Base-by-base conservation (phyloP, 1,284 basidiomycete genomes). In the Rugosomyces carneus region DNA sequence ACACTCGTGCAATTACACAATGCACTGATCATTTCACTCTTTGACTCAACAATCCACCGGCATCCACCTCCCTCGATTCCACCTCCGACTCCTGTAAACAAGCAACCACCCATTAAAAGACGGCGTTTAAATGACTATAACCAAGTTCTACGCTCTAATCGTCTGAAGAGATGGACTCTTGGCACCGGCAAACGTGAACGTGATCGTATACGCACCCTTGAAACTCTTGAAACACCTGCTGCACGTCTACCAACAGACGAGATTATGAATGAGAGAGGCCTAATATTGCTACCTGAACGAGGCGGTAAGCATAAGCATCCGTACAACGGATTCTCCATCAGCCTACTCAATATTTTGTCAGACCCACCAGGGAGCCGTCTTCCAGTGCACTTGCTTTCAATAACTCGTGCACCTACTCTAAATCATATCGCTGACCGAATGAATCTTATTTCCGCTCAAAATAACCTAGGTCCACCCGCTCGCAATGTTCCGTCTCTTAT, bases 1-100 rank as follows among this genome's bases (percentile, higher is more conserved):
- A 75, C 72, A 45, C 73, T 89, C 19, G 84, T 89, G 24, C 83
- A 86, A 60, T 67, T 89, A 2, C 87, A 90, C 58, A 90, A 90
- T 62, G 78, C 86, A 2, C 71, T 90, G 21, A 80, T 90, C 38
- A 86, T 89, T 31, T 87, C 88, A 2, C 63, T 90, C 9, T 85
- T 90, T 52, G 85, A 87, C 58, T 81, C 83, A 16, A 85, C 86
- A 0, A 76, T 81, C 0, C 63, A 64, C 16, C 78, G 83, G 51
- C 71, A 76, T 51, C 70, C 75, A 47, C 75, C 75, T 15, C 72
- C 75, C 0, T 73, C 73, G 0, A 73, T 78, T 1, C 78, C 79
- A n/a, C 71, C 76, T 73, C 76, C 81, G 0, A 80, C 83, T 16
- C 76, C 79, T 1, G 37, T 35, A 5, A 47, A 50, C 53, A 78